Conservation (phyloP, 2,329 filamentous ascomycete genomes). For the Colletotrichum orbiculare region DNA sequence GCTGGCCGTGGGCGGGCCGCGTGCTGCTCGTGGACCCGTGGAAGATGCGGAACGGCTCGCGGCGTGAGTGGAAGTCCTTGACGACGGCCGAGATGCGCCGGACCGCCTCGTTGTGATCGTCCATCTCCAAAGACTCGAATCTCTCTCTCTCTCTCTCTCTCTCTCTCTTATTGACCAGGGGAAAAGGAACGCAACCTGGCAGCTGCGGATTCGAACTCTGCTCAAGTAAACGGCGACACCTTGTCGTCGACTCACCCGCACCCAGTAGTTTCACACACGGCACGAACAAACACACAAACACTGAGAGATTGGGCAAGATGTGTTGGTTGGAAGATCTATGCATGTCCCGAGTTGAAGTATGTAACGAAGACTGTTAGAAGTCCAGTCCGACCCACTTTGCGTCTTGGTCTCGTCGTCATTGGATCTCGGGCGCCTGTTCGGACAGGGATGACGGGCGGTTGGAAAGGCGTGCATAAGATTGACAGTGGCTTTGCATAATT, state of each 20-base stretch:
- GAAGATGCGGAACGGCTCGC: constrained; percentile 76
- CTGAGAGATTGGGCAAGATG: background rate
- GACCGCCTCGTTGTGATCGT: constrained; percentile 59
- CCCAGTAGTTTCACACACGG: background rate
- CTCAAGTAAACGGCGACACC: background rate
- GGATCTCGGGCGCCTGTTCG: background rate
- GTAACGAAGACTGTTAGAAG: constrained; percentile 29
- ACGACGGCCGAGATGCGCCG: constrained; percentile 55
- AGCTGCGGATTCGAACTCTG: constrained; percentile 21
- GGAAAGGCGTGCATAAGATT: background rate
- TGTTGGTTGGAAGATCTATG: constrained; percentile 2
- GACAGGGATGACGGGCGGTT: background rate
- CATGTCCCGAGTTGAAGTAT: constrained; percentile 4
- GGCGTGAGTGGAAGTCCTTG: constrained; percentile 53
- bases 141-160: too few species aligned
- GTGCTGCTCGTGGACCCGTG: constrained; percentile 84
- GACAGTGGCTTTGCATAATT: constrained; percentile 27
- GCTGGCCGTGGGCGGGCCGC: constrained; percentile 63
- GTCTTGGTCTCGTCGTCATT: constrained; percentile 16
- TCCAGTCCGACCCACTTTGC: constrained; percentile 8
- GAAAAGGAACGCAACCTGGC: background rate
- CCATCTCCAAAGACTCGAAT: constrained; percentile 43
- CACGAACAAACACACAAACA: background rate
- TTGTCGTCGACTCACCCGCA: background rate
- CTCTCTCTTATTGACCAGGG: too few species aligned